Conservation (phyloP, 2,329 filamentous ascomycete species). For the Sporothrix protearum region DNA sequence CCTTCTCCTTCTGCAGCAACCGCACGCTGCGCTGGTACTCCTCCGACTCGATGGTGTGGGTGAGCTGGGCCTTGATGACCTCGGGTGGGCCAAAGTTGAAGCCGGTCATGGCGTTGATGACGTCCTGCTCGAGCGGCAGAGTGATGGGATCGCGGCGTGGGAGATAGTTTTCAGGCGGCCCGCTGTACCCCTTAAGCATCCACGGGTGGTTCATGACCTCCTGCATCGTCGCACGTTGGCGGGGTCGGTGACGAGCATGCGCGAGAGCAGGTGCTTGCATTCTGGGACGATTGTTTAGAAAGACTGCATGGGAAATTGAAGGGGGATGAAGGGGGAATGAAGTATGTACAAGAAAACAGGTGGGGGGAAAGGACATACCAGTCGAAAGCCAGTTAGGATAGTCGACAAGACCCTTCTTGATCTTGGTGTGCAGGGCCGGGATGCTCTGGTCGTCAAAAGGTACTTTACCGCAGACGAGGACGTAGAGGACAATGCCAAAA, state of each 20-base stretch:
- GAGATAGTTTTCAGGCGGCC: constrained; percentile 83
- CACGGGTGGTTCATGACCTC: constrained; percentile 95
- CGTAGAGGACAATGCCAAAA: constrained; percentile 96
- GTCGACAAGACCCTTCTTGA: constrained; percentile 94
- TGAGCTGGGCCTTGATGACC: constrained; percentile 75
- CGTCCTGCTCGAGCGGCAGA: constrained; percentile 74
- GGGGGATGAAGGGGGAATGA: too few species aligned
- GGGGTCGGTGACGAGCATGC: constrained; percentile 96
- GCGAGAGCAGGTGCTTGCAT: constrained; percentile 85
- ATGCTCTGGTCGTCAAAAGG: constrained; percentile 99
- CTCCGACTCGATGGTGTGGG: constrained; percentile 83
- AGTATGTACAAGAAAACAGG: background rate
- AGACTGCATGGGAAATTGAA: background rate
- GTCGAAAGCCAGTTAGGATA: constrained; percentile 90
- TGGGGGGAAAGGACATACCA: constrained; percentile 55
- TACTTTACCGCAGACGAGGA: constrained; percentile 94
- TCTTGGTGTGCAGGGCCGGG: constrained; percentile 96
- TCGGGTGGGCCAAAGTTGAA: constrained; percentile 94
- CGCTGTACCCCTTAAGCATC: constrained; percentile 88
- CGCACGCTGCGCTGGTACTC: constrained; percentile 88
- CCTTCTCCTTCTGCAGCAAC: constrained; percentile 64
- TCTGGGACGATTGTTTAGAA: constrained; percentile 55
- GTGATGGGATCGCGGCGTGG: constrained; percentile 80
- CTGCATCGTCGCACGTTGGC: constrained; percentile 75
- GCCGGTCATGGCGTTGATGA: constrained; percentile 91